Evolutionary conservation across 352 stramenopile genomes (phyloP), one percentile per base, ranked within the genome.

Genomic region (Globisporangium radiosum): DNA sequence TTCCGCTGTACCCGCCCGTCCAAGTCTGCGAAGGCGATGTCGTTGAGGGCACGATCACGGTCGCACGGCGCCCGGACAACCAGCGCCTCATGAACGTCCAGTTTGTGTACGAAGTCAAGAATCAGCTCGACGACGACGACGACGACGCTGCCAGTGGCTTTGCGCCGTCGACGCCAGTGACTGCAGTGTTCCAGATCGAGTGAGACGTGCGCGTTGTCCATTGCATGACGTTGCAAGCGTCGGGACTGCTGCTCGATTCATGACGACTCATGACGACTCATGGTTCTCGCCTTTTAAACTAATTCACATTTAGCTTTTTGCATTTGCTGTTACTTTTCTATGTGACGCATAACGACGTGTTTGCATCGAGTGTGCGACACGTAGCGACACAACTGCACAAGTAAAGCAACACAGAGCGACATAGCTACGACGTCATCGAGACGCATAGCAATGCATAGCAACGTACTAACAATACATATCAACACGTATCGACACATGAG

Each of bases 1-100:
- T 95, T 65, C 75, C 83, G 45, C 67, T 95, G 52, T 92, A 90
- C 64, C 85, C 86, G 47, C 82, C 79, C 51, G 76, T 82, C 55
- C 86, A 95, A 66, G 86, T 95, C 25, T 92, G 82, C 55, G 86
- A 89, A 17, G 86, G 84, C 58, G 86, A 95, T 63, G 52, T 84
- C 19, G 60, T 95, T 47, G 67, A 81, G 33, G 86, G 86, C 48
- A 72, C 81, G 40, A 81, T 95, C 62, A 47, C 72, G n/a, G 82
- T 95, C 58, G 79, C 75, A 59, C 80, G 86, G 53, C 84, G 86
- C 62, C 62, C 73, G 15, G 84, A 95, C 71, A 95, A 95, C 71
- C 86, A 95, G 69, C 80, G 86, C 53, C 74, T 95, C 58, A 88
- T 95, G 76, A 95, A 92, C 62, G 86, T 95, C 63, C 90, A 92